Evolutionary conservation across 495 filamentous ascomycete species (phyloP).

Genomic region (Talaromyces stipitatus): DNA sequence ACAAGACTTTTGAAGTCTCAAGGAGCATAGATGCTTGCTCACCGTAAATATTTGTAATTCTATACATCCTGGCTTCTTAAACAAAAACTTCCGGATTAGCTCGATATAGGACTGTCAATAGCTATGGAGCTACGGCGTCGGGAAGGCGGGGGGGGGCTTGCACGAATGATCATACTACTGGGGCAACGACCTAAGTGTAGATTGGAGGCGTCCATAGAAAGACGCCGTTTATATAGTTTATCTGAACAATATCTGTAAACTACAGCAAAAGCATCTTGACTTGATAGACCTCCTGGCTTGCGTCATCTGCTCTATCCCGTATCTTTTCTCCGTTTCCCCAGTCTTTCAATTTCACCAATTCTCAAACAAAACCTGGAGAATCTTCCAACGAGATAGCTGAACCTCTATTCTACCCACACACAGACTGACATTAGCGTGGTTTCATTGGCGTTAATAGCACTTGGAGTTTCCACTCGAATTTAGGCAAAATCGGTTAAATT

Average conservation of each 20-base stretch:
- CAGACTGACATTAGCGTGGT: too few species aligned
- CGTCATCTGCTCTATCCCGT: neutral
- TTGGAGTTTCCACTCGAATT: neutral
- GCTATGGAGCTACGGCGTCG: neutral
- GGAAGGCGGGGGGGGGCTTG: neutral
- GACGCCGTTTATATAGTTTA: neutral
- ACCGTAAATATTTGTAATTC: constrained; percentile 40
- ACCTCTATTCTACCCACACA: too few species aligned
- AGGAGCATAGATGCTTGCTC: constrained; percentile 4
- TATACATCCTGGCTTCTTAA: constrained; percentile 25
- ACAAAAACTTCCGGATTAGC: neutral
- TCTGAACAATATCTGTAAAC: neutral
- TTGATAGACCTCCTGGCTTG: neutral
- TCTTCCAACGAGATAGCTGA: neutral
- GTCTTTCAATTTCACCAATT: neutral
- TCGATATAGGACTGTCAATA: neutral
- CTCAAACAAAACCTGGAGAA: neutral
- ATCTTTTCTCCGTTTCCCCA: neutral
- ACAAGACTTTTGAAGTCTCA: neutral
- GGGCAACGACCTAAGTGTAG: neutral
- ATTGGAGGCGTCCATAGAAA: neutral
- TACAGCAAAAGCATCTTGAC: neutral
- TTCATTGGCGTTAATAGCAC: neutral
- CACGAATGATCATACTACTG: neutral
- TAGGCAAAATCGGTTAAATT: neutral